Conservation (phyloP, 176 grass and related monocot species). For the Carex myosuroides region DNA sequence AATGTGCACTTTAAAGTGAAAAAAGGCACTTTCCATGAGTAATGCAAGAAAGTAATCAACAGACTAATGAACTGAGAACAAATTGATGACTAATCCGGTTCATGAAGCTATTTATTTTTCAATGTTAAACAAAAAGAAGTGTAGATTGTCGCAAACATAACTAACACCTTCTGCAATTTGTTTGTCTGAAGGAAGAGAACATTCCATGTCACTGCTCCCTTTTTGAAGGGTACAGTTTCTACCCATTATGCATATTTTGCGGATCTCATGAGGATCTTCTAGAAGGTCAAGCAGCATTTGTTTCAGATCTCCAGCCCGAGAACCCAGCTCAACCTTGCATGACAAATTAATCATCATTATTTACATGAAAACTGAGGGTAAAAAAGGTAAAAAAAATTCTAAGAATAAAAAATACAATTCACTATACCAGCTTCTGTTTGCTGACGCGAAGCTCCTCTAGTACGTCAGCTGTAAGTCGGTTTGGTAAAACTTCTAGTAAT, state of each 20-base stretch:
- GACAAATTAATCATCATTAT: background rate
- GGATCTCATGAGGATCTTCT: constrained; percentile 90
- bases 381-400: background rate
- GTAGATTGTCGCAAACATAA: background rate
- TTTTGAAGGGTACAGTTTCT: constrained; percentile 67
- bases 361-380: background rate
- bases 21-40: background rate
- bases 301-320: constrained; percentile 88
- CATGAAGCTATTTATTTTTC: background rate
- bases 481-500: constrained; percentile 96
- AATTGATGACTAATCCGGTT: background rate
- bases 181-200: constrained; percentile 70
- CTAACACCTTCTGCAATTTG: constrained; percentile 80
- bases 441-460: constrained; percentile 95
- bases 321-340: constrained; percentile 85
- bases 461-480: constrained; percentile 84
- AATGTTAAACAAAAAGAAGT: background rate
- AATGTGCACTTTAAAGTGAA: background rate
- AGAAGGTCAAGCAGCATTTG: constrained; percentile 96
- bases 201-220: constrained; percentile 54
- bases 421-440: constrained; percentile 77
- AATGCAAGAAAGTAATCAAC: background rate
- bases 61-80: background rate
- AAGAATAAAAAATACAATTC: background rate
- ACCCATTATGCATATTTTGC: constrained; percentile 94